A percentile compares a stretch with the other conserved stretches of the same genome.
Conservation (phyloP, 2,329 filamentous ascomycete genomes). For the Coniosporium tulheliwenetii region DNA sequence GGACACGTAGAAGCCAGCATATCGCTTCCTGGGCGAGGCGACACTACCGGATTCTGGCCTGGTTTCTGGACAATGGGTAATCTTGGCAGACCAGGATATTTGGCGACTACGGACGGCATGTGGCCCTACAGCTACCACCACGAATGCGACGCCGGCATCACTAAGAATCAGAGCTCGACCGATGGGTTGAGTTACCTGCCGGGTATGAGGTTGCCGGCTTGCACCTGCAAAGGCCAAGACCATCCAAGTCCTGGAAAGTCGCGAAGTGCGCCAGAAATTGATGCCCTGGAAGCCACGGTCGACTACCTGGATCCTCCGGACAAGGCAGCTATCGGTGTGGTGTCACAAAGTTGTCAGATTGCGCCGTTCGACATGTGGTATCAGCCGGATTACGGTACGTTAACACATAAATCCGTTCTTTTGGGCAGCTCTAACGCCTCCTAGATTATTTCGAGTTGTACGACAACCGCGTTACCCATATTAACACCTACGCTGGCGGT, state of each 20-base stretch:
- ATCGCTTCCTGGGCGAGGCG: conserved; percentile 50
- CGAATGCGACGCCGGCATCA: conserved; percentile 54
- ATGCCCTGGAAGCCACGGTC: conserved; percentile 55
- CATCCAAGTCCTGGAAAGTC: conserved; percentile 51
- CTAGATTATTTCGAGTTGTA: conserved; percentile 50
- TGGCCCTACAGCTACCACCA: conserved; percentile 63
- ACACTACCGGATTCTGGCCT: conserved; percentile 56
- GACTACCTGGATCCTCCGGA: conserved; percentile 32
- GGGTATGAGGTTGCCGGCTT: conserved; percentile 54
- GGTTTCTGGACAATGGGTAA: conserved; percentile 68
- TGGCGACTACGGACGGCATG: conserved; percentile 53
- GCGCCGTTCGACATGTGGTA: conserved; percentile 59
- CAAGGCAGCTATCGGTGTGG: conserved; percentile 39
- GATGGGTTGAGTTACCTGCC: conserved; percentile 53
- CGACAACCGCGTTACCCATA: conserved; percentile 37
- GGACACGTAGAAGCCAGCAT: conserved; percentile 55
- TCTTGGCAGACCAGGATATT: conserved; percentile 51
- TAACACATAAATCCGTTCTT: neutral
- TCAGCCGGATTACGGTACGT: conserved; percentile 36
- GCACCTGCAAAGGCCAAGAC: conserved; percentile 47
- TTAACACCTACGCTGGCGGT: conserved; percentile 47
- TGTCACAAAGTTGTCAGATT: conserved; percentile 51
- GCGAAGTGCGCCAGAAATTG: conserved; percentile 54
- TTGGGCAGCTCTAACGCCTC: neutral
- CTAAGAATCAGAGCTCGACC: conserved; percentile 51